phyloP scores from a whole-genome alignment of 176 grass and related monocot species.

The Puya raimondii region DNA sequence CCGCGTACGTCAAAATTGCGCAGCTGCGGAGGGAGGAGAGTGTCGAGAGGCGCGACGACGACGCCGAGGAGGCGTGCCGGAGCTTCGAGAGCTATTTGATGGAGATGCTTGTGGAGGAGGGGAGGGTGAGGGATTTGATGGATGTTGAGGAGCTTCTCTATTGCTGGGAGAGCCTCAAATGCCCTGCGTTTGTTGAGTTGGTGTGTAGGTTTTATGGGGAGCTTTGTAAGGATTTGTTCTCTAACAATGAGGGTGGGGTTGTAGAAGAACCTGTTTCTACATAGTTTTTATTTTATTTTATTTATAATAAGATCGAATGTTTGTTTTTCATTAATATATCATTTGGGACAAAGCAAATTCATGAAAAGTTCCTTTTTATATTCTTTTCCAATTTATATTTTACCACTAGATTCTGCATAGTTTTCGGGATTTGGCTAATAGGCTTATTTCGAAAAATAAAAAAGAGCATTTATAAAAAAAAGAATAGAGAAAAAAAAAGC shows the following conservation, averaged over 20 bases:
- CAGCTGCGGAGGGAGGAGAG: background rate
- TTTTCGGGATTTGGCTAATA: too few species aligned
- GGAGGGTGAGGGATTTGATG: slow-evolving; percentile 37
- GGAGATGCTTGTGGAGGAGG: slow-evolving; percentile 38
- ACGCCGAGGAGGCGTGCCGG: slow-evolving; percentile 27
- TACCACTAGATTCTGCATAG: too few species aligned
- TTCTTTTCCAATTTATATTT: too few species aligned
- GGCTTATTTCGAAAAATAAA: too few species aligned
- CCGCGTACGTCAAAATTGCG: slow-evolving; percentile 14
- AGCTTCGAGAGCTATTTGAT: slow-evolving; percentile 34
- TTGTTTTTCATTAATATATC: too few species aligned
- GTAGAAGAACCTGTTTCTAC: background rate
- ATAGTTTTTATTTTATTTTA: too few species aligned
- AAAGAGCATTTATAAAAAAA: too few species aligned
- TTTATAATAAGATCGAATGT: too few species aligned
- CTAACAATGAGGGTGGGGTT: background rate
- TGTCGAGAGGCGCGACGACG: background rate
- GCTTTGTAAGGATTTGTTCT: slow-evolving; percentile 43
- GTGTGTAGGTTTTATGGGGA: slow-evolving; percentile 31
- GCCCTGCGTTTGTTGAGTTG: slow-evolving; percentile 27
- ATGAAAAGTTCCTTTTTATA: too few species aligned
- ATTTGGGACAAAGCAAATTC: too few species aligned
- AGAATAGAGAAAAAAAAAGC: too few species aligned
- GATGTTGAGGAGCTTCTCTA: slow-evolving; percentile 37
- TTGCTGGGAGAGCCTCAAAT: slow-evolving; percentile 24